phyloP scores from a whole-genome alignment of 2,329 filamentous ascomycete species.

The Diplodia corticola region DNA sequence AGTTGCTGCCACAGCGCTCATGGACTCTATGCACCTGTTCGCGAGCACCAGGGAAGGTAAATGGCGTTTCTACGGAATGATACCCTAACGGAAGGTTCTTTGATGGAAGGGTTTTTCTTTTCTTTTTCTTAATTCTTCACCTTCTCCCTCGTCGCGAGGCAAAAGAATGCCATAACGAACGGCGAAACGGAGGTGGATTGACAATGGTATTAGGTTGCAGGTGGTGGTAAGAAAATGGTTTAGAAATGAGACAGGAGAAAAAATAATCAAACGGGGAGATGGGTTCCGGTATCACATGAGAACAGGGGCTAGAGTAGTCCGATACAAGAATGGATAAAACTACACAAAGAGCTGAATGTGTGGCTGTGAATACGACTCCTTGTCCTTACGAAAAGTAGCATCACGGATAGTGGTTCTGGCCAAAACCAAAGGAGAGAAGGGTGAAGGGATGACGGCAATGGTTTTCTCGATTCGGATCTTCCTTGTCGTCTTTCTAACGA shows the following conservation, averaged over 20 bases:
- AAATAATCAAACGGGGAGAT: not conserved
- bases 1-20: not conserved
- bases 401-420: too few relatives aligned
- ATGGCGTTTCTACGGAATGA: not conserved
- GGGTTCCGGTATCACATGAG: not conserved
- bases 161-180: not conserved
- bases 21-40: not conserved
- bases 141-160: not conserved
- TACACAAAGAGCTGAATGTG: not conserved
- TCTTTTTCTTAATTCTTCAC: too few relatives aligned
- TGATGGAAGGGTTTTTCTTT: not conserved
- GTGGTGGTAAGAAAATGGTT: not conserved
- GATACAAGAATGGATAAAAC: too few relatives aligned
- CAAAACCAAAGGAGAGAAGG: not conserved
- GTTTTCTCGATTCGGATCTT: not conserved
- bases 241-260: not conserved
- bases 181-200: not conserved
- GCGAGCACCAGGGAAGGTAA: not conserved
- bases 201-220: not conserved
- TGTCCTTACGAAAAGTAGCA: not conserved
- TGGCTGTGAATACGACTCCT: not conserved
- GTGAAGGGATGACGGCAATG: not conserved
- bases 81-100: not conserved
- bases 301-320: not conserved
- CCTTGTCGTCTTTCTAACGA: not conserved